Evolutionary conservation across 1,139 yeast genomes (phyloP).

Genomic region (Lodderomyces pseudojiufengensis): DNA sequence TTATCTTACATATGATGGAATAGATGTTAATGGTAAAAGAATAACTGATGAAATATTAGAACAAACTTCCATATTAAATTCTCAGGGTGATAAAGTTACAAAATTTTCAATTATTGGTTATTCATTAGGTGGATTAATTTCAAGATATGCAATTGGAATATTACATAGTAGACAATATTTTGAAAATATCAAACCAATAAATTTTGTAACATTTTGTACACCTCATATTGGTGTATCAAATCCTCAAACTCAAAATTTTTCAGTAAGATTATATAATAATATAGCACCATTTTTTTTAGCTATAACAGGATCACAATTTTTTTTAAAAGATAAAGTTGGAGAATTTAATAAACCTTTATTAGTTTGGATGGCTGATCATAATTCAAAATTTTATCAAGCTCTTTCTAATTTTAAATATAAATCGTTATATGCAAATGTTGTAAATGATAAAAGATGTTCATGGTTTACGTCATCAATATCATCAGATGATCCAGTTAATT

Average conservation of each 20-base stretch:
- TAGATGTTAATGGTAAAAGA: constrained; percentile 77
- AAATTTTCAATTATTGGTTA: constrained; percentile 74
- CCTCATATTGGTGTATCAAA: constrained; percentile 81
- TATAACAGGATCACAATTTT: constrained; percentile 69
- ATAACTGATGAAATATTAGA: constrained; percentile 63
- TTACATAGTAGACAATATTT: constrained; percentile 55
- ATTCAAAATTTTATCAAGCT: constrained; percentile 57
- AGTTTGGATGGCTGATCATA: constrained; percentile 60
- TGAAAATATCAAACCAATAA: constrained; percentile 45
- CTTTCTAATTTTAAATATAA: constrained; percentile 49
- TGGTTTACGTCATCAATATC: constrained; percentile 82
- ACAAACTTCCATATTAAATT: constrained; percentile 31
- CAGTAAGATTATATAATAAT: constrained; percentile 49
- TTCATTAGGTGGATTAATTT: constrained; percentile 77
- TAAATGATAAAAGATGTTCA: constrained; percentile 74
- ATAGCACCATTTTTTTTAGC: constrained; percentile 63
- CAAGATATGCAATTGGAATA: constrained; percentile 74
- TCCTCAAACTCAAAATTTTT: constrained; percentile 28
- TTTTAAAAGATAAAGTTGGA: constrained; percentile 32
- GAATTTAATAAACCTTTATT: constrained; percentile 45
- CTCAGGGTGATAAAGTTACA: constrained; percentile 29
- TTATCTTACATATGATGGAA: constrained; percentile 78
- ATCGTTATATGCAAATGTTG: constrained; percentile 66
- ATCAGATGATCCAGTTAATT: constrained; percentile 56
- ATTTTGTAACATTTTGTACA: constrained; percentile 70